Percentiles rank a stretch among this genome's conserved stretches.
Evolutionary conservation across 768 basidiomycete species (phyloP).

Genomic region (Naganishia antarctica): DNA sequence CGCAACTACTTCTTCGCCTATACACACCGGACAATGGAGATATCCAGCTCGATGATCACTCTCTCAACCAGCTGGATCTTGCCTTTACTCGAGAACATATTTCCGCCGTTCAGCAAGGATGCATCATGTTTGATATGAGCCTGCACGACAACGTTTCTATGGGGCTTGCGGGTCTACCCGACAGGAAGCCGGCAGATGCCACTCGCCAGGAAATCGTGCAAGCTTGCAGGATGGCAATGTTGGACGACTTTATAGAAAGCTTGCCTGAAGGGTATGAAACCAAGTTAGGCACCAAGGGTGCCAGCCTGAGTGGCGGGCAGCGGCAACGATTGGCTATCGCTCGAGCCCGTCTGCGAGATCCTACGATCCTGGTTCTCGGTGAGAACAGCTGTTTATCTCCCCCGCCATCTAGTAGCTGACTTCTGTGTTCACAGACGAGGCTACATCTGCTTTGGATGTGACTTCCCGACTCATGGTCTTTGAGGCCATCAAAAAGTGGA

Average conservation of each 20-base stretch:
- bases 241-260: conserved; percentile 78
- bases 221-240: conserved; percentile 75
- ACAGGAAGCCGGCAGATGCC: conserved; percentile 55
- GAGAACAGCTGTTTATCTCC: no score
- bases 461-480: conserved; percentile 82
- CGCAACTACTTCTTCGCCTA: conserved; percentile 63
- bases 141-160: conserved; percentile 84
- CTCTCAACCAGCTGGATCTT: conserved; percentile 67
- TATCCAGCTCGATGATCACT: conserved; percentile 75
- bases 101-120: conserved; percentile 71
- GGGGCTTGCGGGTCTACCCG: conserved; percentile 57
- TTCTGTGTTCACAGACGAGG: conserved; percentile 50
- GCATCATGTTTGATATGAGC: conserved; percentile 69
- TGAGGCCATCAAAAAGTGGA: conserved; percentile 60
- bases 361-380: conserved; percentile 87
- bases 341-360: conserved; percentile 75
- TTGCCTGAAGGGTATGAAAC: conserved; percentile 89
- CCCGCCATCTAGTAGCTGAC: no score
- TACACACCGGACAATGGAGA: conserved; percentile 63
- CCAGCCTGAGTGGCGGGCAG: conserved; percentile 83
- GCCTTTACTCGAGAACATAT: conserved; percentile 65
- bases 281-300: conserved; percentile 65
- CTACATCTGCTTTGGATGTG: conserved; percentile 64
- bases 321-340: conserved; percentile 85
- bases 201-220: conserved; percentile 66